phyloP scores from a whole-genome alignment of 1,284 basidiomycete species.

The Xanthoconium separans region DNA sequence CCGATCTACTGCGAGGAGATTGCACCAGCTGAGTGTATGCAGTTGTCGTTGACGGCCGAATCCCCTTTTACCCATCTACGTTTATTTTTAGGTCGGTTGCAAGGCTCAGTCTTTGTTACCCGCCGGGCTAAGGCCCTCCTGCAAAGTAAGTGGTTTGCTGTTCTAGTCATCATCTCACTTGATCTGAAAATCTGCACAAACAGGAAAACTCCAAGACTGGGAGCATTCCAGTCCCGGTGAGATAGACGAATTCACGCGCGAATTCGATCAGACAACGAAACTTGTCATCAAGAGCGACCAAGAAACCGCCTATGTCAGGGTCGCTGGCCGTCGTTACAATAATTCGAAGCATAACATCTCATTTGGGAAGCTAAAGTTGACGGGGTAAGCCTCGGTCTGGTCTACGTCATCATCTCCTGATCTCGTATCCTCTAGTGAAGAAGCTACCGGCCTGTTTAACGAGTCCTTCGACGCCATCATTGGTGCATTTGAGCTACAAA shows the following conservation, averaged over 20 bases:
- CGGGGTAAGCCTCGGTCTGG: conserved; percentile 6
- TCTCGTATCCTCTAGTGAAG: conserved; percentile 36
- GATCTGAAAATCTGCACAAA: too few relatives aligned
- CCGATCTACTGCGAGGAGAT: not conserved
- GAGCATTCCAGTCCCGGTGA: conserved; percentile 21
- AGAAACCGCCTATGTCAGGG: conserved; percentile 9
- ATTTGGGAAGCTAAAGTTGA: conserved; percentile 11
- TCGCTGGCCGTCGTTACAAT: not conserved
- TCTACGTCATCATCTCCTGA: not conserved
- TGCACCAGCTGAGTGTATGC: conserved; percentile 1
- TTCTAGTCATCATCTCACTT: not conserved
- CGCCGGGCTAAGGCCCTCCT: not conserved
- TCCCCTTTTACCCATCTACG: not conserved
- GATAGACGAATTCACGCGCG: conserved; percentile 7
- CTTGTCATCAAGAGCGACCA: conserved; percentile 5
- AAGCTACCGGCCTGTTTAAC: conserved; percentile 42
- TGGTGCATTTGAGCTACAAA: conserved; percentile 35
- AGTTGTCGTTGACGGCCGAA: not conserved
- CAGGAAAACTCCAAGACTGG: conserved; percentile 12
- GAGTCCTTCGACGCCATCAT: conserved; percentile 32
- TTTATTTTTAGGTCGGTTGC: not conserved
- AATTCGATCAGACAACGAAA: conserved; percentile 13
- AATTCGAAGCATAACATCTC: not conserved
- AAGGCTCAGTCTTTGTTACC: not conserved
- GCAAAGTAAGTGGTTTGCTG: not conserved